Evolutionary conservation across 192 early-diverging fungal genomes (phyloP).

Genomic region (Mortierella claussenii): DNA sequence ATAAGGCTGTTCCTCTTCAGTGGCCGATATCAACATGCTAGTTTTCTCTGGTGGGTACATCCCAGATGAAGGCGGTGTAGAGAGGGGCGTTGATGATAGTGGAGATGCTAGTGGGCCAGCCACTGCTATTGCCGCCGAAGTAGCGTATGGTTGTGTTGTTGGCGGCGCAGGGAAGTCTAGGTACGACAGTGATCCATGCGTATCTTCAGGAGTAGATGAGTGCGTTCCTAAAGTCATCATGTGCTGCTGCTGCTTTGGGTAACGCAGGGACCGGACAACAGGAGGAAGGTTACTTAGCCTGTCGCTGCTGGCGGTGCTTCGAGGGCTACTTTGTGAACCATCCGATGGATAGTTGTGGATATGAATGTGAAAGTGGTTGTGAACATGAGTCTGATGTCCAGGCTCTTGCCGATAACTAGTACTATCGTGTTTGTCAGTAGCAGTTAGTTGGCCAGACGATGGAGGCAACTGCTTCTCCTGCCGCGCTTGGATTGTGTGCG

Average conservation of each 20-base stretch:
- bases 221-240: not conserved
- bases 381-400: constrained; percentile 3
- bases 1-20: constrained; percentile 25
- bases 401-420: no score
- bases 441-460: no score
- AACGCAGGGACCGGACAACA: constrained; percentile 10
- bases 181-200: not conserved
- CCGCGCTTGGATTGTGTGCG: no score
- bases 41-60: constrained; percentile 42
- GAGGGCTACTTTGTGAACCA: not conserved
- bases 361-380: constrained; percentile 22
- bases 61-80: not conserved
- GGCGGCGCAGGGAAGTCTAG: constrained; percentile 9
- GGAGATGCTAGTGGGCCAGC: constrained; percentile 6
- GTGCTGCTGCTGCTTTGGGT: constrained; percentile 12
- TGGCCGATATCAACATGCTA: not conserved
- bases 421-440: no score
- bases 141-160: not conserved
- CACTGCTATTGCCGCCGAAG: not conserved
- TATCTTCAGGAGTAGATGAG: not conserved
- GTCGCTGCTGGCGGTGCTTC: not conserved
- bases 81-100: not conserved
- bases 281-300: not conserved
- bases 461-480: no score
- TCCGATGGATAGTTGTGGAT: constrained; percentile 14